These are phyloP conservation scores for Fusarium bactridioides DNA, from an alignment of 2,329 filamentous ascomycete species.

Conservation along the genomic window DNA sequence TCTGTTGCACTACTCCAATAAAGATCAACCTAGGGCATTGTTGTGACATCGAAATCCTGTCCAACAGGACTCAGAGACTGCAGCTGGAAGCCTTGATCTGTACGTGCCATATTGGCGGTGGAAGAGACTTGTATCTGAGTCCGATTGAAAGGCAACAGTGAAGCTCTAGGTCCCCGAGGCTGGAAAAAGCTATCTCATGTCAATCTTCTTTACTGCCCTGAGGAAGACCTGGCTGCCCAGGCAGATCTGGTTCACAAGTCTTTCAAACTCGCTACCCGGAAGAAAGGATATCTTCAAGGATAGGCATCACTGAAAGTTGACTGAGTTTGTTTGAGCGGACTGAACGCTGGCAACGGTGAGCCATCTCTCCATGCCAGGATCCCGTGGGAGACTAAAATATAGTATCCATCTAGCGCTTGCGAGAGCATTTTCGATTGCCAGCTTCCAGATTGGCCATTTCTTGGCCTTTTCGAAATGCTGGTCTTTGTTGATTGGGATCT, in stretches of 20 bases:
- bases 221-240: neutral
- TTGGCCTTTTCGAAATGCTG: too few relatives aligned
- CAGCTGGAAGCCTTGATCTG: neutral
- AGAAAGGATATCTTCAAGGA: neutral
- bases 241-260: neutral
- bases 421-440: too few relatives aligned
- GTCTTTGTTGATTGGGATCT: too few relatives aligned
- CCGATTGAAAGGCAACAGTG: neutral
- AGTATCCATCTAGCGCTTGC: too few relatives aligned
- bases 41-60: neutral
- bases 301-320: neutral
- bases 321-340: neutral
- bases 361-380: neutral
- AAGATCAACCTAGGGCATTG: neutral
- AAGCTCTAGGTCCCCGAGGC: neutral
- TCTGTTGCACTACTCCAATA: neutral
- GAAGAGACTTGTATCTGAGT: neutral
- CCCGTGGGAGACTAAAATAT: neutral
- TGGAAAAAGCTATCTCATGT: neutral
- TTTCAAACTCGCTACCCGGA: neutral
- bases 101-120: neutral
- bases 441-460: too few relatives aligned
- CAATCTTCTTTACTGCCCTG: neutral
- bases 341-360: neutral
- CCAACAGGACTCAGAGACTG: neutral